phyloP scores from a whole-genome alignment of 345 rosid genomes.

The Erucastrum elatum region DNA sequence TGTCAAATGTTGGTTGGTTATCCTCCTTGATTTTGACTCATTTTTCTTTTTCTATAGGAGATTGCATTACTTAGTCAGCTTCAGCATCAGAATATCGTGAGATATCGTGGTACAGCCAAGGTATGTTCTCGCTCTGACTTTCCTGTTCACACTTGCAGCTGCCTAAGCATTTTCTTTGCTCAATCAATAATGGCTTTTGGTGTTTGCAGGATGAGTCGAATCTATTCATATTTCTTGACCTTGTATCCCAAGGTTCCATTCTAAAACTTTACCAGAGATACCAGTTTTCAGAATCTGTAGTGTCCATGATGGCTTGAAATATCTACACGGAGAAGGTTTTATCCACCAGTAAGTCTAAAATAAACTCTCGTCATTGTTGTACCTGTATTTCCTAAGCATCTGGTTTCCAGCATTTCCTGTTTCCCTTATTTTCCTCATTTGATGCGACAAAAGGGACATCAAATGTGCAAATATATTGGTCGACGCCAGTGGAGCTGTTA shows the following conservation, averaged over 20 bases:
- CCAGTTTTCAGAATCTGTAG: constrained; percentile 62
- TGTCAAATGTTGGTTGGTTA: neutral
- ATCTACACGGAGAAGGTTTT: constrained; percentile 76
- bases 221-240: constrained; percentile 82
- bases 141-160: constrained; percentile 5
- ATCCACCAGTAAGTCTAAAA: constrained; percentile 62
- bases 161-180: constrained; percentile 1
- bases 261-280: constrained; percentile 57
- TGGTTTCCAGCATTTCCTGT: neutral
- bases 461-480: constrained; percentile 92
- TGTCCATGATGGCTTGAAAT: constrained; percentile 68
- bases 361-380: neutral
- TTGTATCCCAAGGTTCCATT: constrained; percentile 77
- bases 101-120: constrained; percentile 74
- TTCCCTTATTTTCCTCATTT: constrained; percentile 19
- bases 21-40: constrained; percentile 3
- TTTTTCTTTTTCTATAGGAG: constrained; percentile 53
- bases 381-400: neutral
- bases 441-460: constrained; percentile 61
- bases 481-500: constrained; percentile 73
- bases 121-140: constrained; percentile 41
- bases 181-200: neutral
- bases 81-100: constrained; percentile 83
- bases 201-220: constrained; percentile 70
- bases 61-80: constrained; percentile 78